Base-by-base conservation (phyloP, 2,329 filamentous ascomycete species). In the Calonectria pauciramosa region DNA sequence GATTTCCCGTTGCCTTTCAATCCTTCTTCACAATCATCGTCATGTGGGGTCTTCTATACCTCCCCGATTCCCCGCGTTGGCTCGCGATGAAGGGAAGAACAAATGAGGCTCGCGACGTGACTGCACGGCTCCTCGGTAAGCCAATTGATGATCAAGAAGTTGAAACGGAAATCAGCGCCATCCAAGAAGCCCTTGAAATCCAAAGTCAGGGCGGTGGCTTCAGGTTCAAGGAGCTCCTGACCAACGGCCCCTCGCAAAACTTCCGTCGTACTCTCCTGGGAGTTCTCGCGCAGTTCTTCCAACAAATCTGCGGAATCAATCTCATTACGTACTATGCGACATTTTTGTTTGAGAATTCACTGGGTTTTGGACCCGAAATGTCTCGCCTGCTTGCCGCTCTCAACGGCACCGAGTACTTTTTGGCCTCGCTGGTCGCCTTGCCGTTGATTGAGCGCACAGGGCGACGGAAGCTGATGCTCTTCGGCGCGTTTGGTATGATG, bases 1-100 rank as follows among this genome's bases (percentile, higher is more conserved):
- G 56, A 13, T 63, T 63, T 20, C 56, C 56, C 3, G 36, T 63
- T 10, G 34, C 56, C 23, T 63, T 63, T 41, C 56, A 63, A 16
- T 63, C 56, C n/a, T 63, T 63, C 36, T 63, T 63, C 5, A 63
- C 56, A 8, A 41, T 63, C 36, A 63, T 63, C 9, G 56, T 63
- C 34, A 63, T 63, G 56, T 63, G 56, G 56, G 56, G 56, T 4
- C 10, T 63, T n/a, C 23, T 63, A 2, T 63, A 63, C 14, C 36
- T 63, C 3, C 56, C 56, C 5, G 56, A 63, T 13, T 63, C 56
- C 16, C 56, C 56, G 1, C 56, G 56, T 11, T 63, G 56, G 56
- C 56, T 63, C 5, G 56, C 56, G 6, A 63, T 63, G 56, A 63
- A 41, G 2, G 56, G 56, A 5, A 28, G 56, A 41, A 41, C 34